Base-by-base conservation (phyloP, 2,329 filamentous ascomycete species). In the Cladosporium sphaerospermum region DNA sequence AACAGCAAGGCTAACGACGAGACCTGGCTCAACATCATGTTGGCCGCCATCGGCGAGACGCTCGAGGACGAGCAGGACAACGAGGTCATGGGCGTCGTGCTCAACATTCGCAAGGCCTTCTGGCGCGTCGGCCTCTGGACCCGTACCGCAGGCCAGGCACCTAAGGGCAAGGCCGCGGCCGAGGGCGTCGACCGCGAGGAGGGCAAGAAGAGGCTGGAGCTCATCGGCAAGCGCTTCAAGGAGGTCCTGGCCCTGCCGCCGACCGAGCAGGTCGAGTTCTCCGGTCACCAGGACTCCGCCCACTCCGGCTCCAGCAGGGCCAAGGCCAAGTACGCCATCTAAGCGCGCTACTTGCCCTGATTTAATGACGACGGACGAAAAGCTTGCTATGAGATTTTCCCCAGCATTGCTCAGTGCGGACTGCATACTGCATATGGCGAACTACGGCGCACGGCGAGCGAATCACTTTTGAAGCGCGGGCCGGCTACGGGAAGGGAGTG, bases 71-170 rank as follows among this genome's bases (percentile, higher is more conserved):
- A 96, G 68, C 85, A 86, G 33, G 93, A 97, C 68, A 91, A 91
- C 64, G 95, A 99, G 74, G 87, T 99, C 71, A 97, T 97, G 93
- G 93, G 93, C 60, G 95, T 99, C 33, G 93, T 99, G 23, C 91
- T 97, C 77, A 99, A 99, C 73, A 92, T 99, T 55, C 88, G 93
- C 73, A 96, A 96, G 78, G 91, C 88, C 48, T 97, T 99, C 78
- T 99, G 90, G 81, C 88, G 93, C 77, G 87, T 99, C 62, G 91
- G 92, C 69, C 83, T 97, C 63, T 99, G 95, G 93, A 99, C 93
- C 59, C 87, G 90, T 67, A 95, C 91, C 54, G 89, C 89, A 52
- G 86, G 88, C 61, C 82, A 87, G 42, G 84, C 85, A 52, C 86
- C 85, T 62, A 91, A 92, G 77, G 87, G 86, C 61, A 83, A 89